These are phyloP conservation scores for Nematodospora anomalae DNA, from an alignment of 1,139 yeast species.

Conservation along the genomic window DNA sequence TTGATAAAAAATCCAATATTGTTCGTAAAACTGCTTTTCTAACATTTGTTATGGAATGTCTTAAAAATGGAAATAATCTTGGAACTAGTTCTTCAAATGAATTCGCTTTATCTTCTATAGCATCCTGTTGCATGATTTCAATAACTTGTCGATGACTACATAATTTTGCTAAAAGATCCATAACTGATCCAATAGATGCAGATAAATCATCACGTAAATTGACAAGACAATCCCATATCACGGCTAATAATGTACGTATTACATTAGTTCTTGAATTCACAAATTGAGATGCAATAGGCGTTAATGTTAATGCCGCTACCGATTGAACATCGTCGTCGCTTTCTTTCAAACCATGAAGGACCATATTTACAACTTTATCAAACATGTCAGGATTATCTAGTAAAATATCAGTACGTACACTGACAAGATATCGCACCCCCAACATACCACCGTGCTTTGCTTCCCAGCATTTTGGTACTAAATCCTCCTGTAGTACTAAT, in stretches of 20 bases:
- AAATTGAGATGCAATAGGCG: constrained; percentile 87
- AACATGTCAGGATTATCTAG: constrained; percentile 57
- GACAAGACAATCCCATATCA: constrained; percentile 85
- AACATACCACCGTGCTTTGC: constrained; percentile 98
- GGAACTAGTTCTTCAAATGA: constrained; percentile 81
- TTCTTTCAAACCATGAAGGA: constrained; percentile 79
- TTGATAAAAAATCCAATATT: constrained; percentile 70
- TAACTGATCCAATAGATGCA: constrained; percentile 93
- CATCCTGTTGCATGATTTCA: constrained; percentile 64
- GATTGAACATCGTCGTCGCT: constrained; percentile 96
- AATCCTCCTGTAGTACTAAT: constrained; percentile 67
- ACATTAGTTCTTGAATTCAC: constrained; percentile 62
- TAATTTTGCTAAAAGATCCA: constrained; percentile 87
- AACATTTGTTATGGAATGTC: constrained; percentile 92
- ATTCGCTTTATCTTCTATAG: constrained; percentile 51
- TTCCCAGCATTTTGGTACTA: constrained; percentile 71
- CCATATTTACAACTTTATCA: constrained; percentile 78
- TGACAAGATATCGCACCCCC: constrained; percentile 88
- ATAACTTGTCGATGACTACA: constrained; percentile 82
- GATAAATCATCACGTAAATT: constrained; percentile 88
- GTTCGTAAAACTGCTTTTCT: constrained; percentile 87
- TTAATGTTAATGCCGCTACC: constrained; percentile 88
- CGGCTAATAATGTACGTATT: constrained; percentile 65
- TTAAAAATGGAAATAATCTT: constrained; percentile 82
- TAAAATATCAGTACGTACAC: constrained; percentile 80